Evolutionary conservation across 441 rosid species (phyloP).

Genomic region (Adansonia grandidieri): DNA sequence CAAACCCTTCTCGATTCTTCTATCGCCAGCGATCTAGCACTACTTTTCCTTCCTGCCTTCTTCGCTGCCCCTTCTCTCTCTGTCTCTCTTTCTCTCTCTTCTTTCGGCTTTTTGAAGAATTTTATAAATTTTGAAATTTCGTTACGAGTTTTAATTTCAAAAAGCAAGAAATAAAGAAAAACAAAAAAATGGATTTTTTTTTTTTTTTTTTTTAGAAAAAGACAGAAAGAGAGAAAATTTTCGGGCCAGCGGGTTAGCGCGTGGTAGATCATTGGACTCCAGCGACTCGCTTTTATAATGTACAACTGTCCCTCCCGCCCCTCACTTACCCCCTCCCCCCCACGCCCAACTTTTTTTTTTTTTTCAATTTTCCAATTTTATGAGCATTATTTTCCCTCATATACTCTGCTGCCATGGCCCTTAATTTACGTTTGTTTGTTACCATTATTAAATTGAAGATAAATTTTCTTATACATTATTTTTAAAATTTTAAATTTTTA

Average conservation of each 20-base stretch:
- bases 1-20: conserved; percentile 14
- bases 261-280: too few species aligned
- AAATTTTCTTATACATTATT: too few species aligned
- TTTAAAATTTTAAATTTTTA: too few species aligned
- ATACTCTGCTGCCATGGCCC: neutral
- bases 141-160: neutral
- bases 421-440: neutral
- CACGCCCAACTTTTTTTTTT: too few species aligned
- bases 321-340: neutral
- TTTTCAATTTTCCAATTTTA: neutral
- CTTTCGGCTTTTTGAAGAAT: neutral
- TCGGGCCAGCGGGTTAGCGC: conserved; percentile 38
- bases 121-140: neutral
- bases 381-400: neutral
- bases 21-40: conserved; percentile 29
- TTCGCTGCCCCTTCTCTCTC: neutral
- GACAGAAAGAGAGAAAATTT: conserved; percentile 1
- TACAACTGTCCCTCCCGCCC: neutral
- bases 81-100: neutral
- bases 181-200: neutral
- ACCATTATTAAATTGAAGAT: too few species aligned
- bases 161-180: neutral
- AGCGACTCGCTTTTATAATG: neutral
- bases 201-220: neutral
- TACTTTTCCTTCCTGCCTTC: neutral